A percentile compares a stretch with the other conserved stretches of the same genome.
Conservation (phyloP, 1,139 yeast species). For the Komagataea norvegica region DNA sequence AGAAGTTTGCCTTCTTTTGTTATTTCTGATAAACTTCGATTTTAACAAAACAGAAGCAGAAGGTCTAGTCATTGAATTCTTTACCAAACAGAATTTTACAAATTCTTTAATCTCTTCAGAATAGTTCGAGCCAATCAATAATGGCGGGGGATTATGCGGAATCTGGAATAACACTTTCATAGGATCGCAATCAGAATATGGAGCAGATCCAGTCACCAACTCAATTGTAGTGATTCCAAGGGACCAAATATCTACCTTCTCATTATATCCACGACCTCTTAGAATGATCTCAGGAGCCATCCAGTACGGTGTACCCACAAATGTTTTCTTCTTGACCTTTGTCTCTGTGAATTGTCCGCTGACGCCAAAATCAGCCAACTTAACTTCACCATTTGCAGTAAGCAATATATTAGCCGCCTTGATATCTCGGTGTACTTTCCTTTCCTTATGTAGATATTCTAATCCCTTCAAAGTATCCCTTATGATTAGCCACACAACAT, state of each 20-base stretch:
- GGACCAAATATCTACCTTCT: slow-evolving; percentile 87
- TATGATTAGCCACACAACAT: slow-evolving; percentile 52
- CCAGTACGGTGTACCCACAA: slow-evolving; percentile 92
- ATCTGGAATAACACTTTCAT: slow-evolving; percentile 70
- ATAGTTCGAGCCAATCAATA: slow-evolving; percentile 40
- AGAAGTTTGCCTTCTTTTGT: slow-evolving; percentile 14
- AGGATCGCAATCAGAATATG: slow-evolving; percentile 65
- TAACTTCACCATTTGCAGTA: slow-evolving; percentile 57
- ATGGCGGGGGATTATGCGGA: slow-evolving; percentile 67
- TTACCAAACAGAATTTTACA: slow-evolving; percentile 52
- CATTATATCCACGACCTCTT: slow-evolving; percentile 55
- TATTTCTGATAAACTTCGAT: slow-evolving; percentile 40
- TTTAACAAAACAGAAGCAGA: slow-evolving; percentile 41
- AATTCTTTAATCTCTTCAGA: slow-evolving; percentile 55
- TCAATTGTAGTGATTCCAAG: slow-evolving; percentile 81
- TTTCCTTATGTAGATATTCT: slow-evolving; percentile 64
- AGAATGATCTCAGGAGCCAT: slow-evolving; percentile 87
- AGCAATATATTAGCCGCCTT: slow-evolving; percentile 78
- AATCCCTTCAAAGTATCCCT: slow-evolving; percentile 60
- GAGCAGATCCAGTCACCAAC: slow-evolving; percentile 68
- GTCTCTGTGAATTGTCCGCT: slow-evolving; percentile 73
- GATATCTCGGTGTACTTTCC: slow-evolving; percentile 78
- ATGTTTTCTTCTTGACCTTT: slow-evolving; percentile 55
- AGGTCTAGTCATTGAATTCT: slow-evolving; percentile 53
- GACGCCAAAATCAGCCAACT: slow-evolving; percentile 84